A percentile compares a stretch with the other conserved stretches of the same genome.
Evolutionary conservation across 352 stramenopile species (phyloP).

Genomic region (Phytophthora pisi): DNA sequence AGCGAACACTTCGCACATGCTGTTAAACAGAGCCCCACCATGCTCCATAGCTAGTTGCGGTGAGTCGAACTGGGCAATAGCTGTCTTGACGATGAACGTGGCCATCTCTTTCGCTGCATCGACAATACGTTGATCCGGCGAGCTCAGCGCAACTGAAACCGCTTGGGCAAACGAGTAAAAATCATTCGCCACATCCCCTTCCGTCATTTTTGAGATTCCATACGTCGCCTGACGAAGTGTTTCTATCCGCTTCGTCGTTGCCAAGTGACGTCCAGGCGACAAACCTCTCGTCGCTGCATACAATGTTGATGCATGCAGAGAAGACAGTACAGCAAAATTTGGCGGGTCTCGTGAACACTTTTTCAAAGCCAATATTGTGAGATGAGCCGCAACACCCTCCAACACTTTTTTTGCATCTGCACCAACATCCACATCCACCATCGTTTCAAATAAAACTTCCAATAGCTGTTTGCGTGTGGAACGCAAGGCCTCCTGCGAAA

Average conservation of each 20-base stretch:
- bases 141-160: slow-evolving; percentile 71
- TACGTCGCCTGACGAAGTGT: slow-evolving; percentile 77
- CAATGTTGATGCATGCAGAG: slow-evolving; percentile 73
- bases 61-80: slow-evolving; percentile 44
- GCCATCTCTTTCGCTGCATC: slow-evolving; percentile 58
- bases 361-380: slow-evolving; percentile 56
- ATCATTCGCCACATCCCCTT: slow-evolving; percentile 58
- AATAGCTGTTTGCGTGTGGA: slow-evolving; percentile 59
- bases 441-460: slow-evolving; percentile 69
- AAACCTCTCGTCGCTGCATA: slow-evolving; percentile 78
- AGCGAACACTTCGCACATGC: slow-evolving; percentile 79
- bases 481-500: slow-evolving; percentile 59
- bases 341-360: slow-evolving; percentile 61
- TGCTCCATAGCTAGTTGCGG: slow-evolving; percentile 48
- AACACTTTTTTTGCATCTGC: slow-evolving; percentile 62
- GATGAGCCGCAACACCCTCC: slow-evolving; percentile 55
- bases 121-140: slow-evolving; percentile 61
- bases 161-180: slow-evolving; percentile 72
- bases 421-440: slow-evolving; percentile 80
- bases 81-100: slow-evolving; percentile 59
- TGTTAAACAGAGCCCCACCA: slow-evolving; percentile 75
- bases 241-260: slow-evolving; percentile 81
- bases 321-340: slow-evolving; percentile 74
- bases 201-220: slow-evolving; percentile 59
- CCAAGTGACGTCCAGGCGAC: slow-evolving; percentile 78